A percentile compares a stretch with the other conserved stretches of the same genome.
These are phyloP conservation scores for Wickerhamomyces ciferrii DNA, from an alignment of 805 yeast genomes.

Conservation along the genomic window DNA sequence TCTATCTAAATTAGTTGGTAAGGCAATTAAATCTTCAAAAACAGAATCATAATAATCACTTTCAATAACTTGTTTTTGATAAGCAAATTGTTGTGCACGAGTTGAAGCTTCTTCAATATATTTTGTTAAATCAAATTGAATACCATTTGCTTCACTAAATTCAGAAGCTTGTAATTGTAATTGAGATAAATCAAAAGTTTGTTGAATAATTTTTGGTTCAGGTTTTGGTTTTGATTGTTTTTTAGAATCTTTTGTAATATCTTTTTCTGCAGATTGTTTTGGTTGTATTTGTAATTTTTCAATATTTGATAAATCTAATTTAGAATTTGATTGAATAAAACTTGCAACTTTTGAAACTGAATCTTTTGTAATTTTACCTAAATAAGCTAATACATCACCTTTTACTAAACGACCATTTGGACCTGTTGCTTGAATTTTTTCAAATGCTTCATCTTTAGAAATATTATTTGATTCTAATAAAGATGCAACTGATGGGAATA, in stretches of 20 bases:
- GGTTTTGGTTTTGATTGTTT: constrained; percentile 22
- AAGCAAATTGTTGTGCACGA: constrained; percentile 39
- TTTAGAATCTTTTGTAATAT: constrained; percentile 12
- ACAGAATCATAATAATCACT: constrained; percentile 52
- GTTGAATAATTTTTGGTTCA: constrained; percentile 28
- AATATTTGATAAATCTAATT: constrained; percentile 70
- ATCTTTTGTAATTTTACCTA: constrained; percentile 65
- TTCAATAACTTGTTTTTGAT: constrained; percentile 27
- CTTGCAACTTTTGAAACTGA: constrained; percentile 49
- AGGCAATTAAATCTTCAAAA: constrained; percentile 54
- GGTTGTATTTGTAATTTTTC: constrained; percentile 29
- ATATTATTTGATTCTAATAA: constrained; percentile 59
- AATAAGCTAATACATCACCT: constrained; percentile 85
- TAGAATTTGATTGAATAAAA: constrained; percentile 49
- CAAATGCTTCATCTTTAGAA: constrained; percentile 63
- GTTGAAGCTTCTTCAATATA: constrained; percentile 39
- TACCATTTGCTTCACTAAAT: constrained; percentile 20
- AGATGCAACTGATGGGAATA: constrained; percentile 75
- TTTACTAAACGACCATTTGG: constrained; percentile 82
- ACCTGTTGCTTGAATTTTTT: constrained; percentile 77
- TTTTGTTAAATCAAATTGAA: constrained; percentile 7
- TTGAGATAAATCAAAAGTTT: constrained; percentile 26
- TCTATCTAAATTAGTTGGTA: constrained; percentile 36
- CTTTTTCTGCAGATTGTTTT: constrained; percentile 13
- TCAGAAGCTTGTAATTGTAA: constrained; percentile 24